Evolutionary conservation across 2,329 filamentous ascomycete species (phyloP).

Genomic region (Colletotrichum scovillei): DNA sequence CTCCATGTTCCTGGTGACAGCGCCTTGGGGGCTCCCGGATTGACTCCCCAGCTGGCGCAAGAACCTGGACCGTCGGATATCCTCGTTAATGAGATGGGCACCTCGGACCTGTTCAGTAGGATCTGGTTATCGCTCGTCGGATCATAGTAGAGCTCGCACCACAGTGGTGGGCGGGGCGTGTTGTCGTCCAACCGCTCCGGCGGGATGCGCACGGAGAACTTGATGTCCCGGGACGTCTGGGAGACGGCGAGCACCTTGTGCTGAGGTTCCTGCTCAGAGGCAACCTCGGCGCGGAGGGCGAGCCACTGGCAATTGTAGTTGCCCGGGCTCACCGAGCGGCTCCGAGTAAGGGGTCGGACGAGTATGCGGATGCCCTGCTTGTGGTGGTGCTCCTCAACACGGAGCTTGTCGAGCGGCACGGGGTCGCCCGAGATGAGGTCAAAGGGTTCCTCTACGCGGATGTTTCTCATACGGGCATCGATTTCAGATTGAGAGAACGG

Average conservation of each 20-base stretch:
- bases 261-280: constrained; percentile 59
- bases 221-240: constrained; percentile 70
- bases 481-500: constrained; percentile 69
- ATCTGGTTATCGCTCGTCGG: constrained; percentile 69
- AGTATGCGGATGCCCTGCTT: constrained; percentile 68
- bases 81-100: constrained; percentile 62
- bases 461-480: constrained; percentile 58
- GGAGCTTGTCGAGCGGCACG: constrained; percentile 65
- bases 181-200: constrained; percentile 56
- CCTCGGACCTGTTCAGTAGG: constrained; percentile 65
- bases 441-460: constrained; percentile 57
- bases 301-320: constrained; percentile 66
- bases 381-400: constrained; percentile 63
- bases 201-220: constrained; percentile 68
- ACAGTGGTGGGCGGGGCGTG: constrained; percentile 59
- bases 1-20: constrained; percentile 68
- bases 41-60: constrained; percentile 51
- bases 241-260: constrained; percentile 70
- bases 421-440: constrained; percentile 51
- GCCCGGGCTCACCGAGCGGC: constrained; percentile 66
- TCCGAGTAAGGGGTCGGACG: constrained; percentile 63
- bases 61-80: constrained; percentile 52
- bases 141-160: constrained; percentile 71
- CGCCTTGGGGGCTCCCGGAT: constrained; percentile 56
- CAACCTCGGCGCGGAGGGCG: constrained; percentile 64